Conservation (phyloP, 106 monocot genomes). For the Amphibolis antarctica region DNA sequence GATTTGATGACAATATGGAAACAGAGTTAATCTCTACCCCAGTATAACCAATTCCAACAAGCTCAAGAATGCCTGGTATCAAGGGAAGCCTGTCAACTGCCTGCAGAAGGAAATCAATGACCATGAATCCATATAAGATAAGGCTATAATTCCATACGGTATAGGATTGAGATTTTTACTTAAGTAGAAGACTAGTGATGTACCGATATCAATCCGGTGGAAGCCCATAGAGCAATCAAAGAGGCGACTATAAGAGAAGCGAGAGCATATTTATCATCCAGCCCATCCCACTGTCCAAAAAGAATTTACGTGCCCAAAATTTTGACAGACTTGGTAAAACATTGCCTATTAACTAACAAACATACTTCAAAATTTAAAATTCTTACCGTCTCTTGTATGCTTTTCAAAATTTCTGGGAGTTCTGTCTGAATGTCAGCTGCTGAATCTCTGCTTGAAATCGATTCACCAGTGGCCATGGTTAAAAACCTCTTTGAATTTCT, state of each 20-base stretch:
- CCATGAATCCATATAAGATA: not conserved
- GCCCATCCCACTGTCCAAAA: constrained; percentile 52
- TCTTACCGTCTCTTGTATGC: constrained; percentile 30
- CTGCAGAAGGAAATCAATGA: constrained; percentile 23
- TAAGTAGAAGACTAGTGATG: not conserved
- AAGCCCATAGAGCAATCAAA: constrained; percentile 48
- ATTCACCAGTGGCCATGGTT: constrained; percentile 18
- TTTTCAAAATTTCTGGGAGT: constrained; percentile 36
- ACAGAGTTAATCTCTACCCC: constrained; percentile 34
- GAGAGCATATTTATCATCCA: constrained; percentile 77
- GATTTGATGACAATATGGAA: not conserved
- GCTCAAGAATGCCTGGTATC: constrained; percentile 66
- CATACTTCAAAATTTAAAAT: not conserved
- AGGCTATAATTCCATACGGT: not conserved
- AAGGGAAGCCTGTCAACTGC: constrained; percentile 91
- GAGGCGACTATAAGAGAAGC: constrained; percentile 33
- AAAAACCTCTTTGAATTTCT: constrained; percentile 14
- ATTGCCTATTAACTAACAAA: not conserved
- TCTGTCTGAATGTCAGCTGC: constrained; percentile 23
- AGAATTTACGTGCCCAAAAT: not conserved
- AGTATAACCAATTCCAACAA: constrained; percentile 80
- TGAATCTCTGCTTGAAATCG: constrained; percentile 17
- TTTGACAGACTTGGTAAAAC: not conserved
- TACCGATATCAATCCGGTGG: constrained; percentile 78
- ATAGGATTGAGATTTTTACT: not conserved